Base-by-base conservation (phyloP, 1,139 yeast species). In the Kodamaea anthophila region DNA sequence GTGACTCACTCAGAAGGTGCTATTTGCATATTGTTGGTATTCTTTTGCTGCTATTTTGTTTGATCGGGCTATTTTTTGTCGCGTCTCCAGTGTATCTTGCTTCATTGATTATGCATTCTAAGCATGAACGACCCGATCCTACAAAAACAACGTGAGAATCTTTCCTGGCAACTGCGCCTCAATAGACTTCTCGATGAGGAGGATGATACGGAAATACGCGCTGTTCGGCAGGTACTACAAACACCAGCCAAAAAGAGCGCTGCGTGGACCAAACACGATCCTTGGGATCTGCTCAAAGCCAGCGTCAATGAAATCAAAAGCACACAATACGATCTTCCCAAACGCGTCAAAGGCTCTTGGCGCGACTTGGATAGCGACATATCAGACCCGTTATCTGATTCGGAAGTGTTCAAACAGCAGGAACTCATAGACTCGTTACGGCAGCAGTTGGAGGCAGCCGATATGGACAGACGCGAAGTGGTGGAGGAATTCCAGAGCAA, bases 401-500 rank as follows among this genome's bases (percentile, higher is more conserved):
- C 6, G 18, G 18, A 16, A 16, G 7, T 27, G 19, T 19, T 18
- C 9, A 32, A 33, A 19, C 39, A 37, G 28, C 28, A 24, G 9
- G 31, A 29, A 10, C 12, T 34, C 9, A 30, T 35, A 9, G 30
- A 27, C 5, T 22, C 24, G 8, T 26, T 33, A 15, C 21, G 24
- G 13, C 30, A 22, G 10, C 39, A 37, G 20, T 24, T 42, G 18
- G 27, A 30, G 7, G 23, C 13, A 6, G 36, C 32, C 18, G 38
- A 32, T 10, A n/a, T 20, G 9, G 39, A 35, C 20, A 29, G 43
- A 9, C 27, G 30, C 14, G 46, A 42, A 9, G 18, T 38, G 7
- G 35, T 42, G 5, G 40, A 36, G 21, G 46, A 42, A 26, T 40
- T 39, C 25, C 46, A 42, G 26, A 21, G 21, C 12, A 36, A 38